Evolutionary conservation across 2,329 filamentous ascomycete genomes (phyloP).

Genomic region (Chrysoporthe deuterocubensis): DNA sequence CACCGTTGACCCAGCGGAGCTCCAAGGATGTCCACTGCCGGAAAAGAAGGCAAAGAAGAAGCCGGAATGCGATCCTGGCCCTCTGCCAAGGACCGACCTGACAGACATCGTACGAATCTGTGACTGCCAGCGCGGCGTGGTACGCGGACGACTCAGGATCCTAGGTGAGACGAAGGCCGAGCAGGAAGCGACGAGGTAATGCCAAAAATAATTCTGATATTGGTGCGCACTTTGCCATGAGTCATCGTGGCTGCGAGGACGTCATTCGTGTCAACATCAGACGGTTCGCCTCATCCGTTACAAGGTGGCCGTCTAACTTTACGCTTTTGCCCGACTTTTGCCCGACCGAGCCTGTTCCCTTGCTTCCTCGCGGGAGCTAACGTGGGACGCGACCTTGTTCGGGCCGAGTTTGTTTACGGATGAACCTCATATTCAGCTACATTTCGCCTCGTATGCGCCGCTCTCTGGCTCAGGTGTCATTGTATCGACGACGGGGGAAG

Average conservation of each 20-base stretch:
- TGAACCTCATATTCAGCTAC: too few species aligned
- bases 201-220: neutral
- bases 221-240: neutral
- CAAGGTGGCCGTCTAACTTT: neutral
- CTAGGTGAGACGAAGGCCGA: neutral
- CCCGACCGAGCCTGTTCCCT: too few species aligned
- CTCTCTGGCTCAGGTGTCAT: too few species aligned
- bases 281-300: neutral
- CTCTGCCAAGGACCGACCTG: neutral
- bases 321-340: neutral
- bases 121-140: neutral
- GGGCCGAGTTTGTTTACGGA: too few species aligned
- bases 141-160: neutral
- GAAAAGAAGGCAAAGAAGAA: neutral
- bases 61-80: neutral
- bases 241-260: neutral
- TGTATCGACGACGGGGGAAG: too few species aligned
- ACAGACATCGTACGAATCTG: neutral
- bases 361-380: too few species aligned
- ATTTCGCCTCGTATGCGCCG: too few species aligned
- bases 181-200: neutral
- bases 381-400: too few species aligned
- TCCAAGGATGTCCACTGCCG: neutral
- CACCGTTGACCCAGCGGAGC: neutral
- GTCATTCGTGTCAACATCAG: neutral